Evolutionary conservation across 2,329 filamentous ascomycete genomes (phyloP), one percentile per base, ranked within the genome.

Genomic region (Didymellaceae sp.): DNA sequence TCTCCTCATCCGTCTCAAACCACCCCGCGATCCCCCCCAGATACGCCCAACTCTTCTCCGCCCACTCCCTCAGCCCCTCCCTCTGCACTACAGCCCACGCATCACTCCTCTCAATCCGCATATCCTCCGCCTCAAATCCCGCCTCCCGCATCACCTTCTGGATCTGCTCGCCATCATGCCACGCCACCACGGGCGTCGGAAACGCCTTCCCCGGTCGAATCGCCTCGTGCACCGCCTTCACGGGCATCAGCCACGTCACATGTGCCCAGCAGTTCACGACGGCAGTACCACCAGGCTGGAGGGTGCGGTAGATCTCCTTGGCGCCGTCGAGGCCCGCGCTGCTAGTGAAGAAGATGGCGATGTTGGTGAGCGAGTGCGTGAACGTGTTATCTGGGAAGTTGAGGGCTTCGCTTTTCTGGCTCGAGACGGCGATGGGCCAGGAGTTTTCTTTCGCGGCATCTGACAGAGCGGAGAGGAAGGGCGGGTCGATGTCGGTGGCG

Each of bases 321-420:
- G 73, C 70, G 31, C 70, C 75, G 18, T 61, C 63, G 3, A 66
- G 53, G 0, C 67, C 64, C 1, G 48, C 59, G 44, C 65, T 59
- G 0, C 48, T 25, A 32, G 71, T 74, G 54, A 75, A 74, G 45
- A 75, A 61, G 35, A 77, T 65, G 6, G 70, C 74, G 24, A 77
- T 70, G 56, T 74, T 76, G 5, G 70, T 77, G 44, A 77, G 61
- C 4, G 62, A 67, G 55, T 74, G 70, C 0, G 68, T 70, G 59
- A 77, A 77, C 18, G 57, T 61, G 4, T 62, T 55, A 44, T 74
- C 68, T 3, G 46, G 35, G 32, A 69, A 68, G 14, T 34, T 41
- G 1, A 66, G 34, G 1, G 32, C 28, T 14, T 69, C 61, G 17
- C 49, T 45, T 9, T 44, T 57, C 42, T 62, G 55, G 30, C 61